Conservation (phyloP, 2,329 filamentous ascomycete species). For the Cryphonectria naterciae region DNA sequence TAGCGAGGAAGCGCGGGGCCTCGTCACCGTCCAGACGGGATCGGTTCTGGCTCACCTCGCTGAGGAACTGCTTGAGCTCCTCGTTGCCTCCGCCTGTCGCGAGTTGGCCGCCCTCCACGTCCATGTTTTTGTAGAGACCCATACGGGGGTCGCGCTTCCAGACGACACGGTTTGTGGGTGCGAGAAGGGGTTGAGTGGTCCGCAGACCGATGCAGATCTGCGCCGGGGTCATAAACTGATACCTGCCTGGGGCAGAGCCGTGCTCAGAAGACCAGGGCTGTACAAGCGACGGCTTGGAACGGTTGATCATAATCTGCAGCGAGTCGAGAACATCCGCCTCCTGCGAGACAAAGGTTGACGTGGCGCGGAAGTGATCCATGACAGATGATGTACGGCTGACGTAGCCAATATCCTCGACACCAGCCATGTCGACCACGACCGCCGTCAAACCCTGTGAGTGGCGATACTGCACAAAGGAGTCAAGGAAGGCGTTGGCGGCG, state of each 20-base stretch:
- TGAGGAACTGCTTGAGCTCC: constrained; percentile 17
- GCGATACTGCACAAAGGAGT: constrained; percentile 42
- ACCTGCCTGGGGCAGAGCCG: background rate
- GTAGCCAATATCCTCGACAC: constrained; percentile 36
- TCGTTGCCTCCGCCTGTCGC: constrained; percentile 2
- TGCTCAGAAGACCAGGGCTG: background rate
- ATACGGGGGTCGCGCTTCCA: constrained; percentile 25
- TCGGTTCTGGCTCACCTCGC: constrained; percentile 5
- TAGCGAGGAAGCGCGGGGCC: constrained; percentile 17
- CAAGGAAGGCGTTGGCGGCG: constrained; percentile 43
- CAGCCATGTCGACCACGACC: constrained; percentile 42
- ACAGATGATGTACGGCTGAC: constrained; percentile 33
- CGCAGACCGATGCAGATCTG: constrained; percentile 16
- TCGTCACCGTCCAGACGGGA: constrained; percentile 12
- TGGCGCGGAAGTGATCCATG: constrained; percentile 31
- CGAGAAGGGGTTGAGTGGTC: constrained; percentile 10
- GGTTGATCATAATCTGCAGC: constrained; percentile 30
- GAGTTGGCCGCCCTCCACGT: background rate
- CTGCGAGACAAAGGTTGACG: constrained; percentile 32
- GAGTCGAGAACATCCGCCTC: constrained; percentile 36
- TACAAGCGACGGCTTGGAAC: background rate
- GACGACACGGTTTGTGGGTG: constrained; percentile 17
- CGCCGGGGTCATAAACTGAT: background rate
- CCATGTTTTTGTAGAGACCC: constrained; percentile 23
- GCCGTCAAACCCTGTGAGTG: constrained; percentile 39